Base-by-base conservation (phyloP, 805 yeast species). In the Kluyveromyces aestuarii region DNA sequence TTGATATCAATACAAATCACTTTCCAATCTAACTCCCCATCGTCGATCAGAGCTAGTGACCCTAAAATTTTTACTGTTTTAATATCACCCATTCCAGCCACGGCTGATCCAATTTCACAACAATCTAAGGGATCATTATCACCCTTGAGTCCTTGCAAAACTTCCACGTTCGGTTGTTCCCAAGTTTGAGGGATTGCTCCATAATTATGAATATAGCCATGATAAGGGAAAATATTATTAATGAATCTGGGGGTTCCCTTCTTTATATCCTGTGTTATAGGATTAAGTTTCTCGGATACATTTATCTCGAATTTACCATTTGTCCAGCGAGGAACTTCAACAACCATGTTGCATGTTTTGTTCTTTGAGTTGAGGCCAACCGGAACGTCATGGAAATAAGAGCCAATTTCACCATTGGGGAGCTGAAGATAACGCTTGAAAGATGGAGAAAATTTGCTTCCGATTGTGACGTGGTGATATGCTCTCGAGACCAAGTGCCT, bases 11-110 rank as follows among this genome's bases (percentile, higher is more conserved):
- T 83, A 17, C 76, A 87, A 50, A 87, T 77, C 33, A 87, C 73
- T 69, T 87, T 87, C 98, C 98, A 91, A 72, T 91, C 99, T 50
- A 96, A 77, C 72, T 93, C 99, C 57, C 96, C 97, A 68, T 90
- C 97, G 60, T 86, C 95, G 51, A 86, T 80, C 58, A 86, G 70
- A 6, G 89, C 93, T 70, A 86, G 69, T 40, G 85, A 82, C 47
- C 93, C 93, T 50, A 86, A 71, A 7, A 85, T 75, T 67, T 85
- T 83, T 41, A 79, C 87, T 57, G 72, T 78, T 61, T 74, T 77
- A 45, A 84, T 71, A 50, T 79, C 80, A 25, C 96, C 96, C 14
- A 80, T 73, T 48, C 71, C 57, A 38, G 79, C 73, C 2, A 83
- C 75, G 9, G 62, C 55, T 41, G 77, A 72, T 18, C 96, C 95